Percentiles rank a stretch among this genome's conserved stretches.
These are phyloP conservation scores for barrel medic (Medicago truncatula) DNA, from an alignment of 306 rosid species.

Conservation along the genomic window DNA sequence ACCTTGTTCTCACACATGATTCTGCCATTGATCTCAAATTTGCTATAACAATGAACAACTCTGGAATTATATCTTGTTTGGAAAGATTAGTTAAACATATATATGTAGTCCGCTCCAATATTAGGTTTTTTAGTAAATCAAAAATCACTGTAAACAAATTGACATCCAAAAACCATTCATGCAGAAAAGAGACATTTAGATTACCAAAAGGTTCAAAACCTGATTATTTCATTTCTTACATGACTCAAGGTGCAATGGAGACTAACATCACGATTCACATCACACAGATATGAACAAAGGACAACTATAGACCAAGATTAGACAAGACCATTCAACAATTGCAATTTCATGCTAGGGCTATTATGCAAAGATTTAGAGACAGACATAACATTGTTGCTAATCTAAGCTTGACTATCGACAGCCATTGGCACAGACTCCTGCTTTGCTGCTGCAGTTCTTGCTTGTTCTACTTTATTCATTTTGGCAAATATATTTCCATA, in stretches of 20 bases:
- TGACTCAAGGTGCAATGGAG: not conserved
- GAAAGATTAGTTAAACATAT: no score
- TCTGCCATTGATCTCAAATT: constrained; percentile 25
- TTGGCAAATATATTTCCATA: constrained; percentile 88
- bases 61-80: not conserved
- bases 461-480: constrained; percentile 60
- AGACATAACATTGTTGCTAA: not conserved
- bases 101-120: no score
- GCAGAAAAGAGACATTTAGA: not conserved
- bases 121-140: no score
- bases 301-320: not conserved
- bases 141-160: no score
- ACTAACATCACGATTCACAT: constrained; percentile 3
- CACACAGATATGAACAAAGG: constrained; percentile 32
- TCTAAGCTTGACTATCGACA: constrained; percentile 63
- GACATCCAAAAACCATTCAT: no score
- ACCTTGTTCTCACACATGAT: constrained; percentile 7
- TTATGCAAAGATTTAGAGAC: not conserved
- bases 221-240: constrained; percentile 36
- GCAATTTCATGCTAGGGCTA: not conserved
- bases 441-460: constrained; percentile 46
- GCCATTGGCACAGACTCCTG: constrained; percentile 65
- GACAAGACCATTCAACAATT: constrained; percentile 3
- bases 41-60: constrained; percentile 6
- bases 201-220: constrained; percentile 16